Conservation (phyloP, 495 filamentous ascomycete genomes). For the Xylaria longipes region DNA sequence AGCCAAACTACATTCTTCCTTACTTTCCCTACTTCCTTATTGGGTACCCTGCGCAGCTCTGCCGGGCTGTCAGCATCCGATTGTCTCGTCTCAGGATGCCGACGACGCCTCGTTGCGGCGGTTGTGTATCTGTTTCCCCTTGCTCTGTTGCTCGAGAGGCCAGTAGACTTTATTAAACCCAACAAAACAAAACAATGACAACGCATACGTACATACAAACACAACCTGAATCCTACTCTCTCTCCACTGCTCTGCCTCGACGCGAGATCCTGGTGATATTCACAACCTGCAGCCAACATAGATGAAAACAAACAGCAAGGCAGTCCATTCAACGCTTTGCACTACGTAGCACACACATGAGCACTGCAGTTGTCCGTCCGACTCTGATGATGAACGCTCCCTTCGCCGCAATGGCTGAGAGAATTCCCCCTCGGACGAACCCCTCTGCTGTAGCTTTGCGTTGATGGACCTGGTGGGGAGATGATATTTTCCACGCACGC, state of each 20-base stretch:
- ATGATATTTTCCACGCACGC: conserved; percentile 22
- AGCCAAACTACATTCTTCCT: background rate
- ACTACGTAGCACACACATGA: background rate
- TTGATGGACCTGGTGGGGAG: background rate
- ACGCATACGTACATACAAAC: conserved; percentile 16
- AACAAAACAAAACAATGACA: conserved; percentile 20
- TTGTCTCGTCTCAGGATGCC: conserved; percentile 13
- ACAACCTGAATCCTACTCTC: background rate
- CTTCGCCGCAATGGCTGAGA: background rate
- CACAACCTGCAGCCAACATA: background rate
- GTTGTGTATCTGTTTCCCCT: background rate
- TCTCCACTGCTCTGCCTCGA: background rate
- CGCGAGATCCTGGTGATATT: conserved; percentile 12
- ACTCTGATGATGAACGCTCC: background rate
- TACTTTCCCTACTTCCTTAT: background rate
- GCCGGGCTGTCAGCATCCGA: conserved; percentile 13
- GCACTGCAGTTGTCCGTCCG: background rate
- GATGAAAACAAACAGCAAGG: conserved; percentile 8
- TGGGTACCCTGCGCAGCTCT: background rate
- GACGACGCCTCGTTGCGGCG: background rate
- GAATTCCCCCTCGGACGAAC: conserved; percentile 27
- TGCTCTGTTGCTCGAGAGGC: background rate
- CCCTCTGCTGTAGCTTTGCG: conserved; percentile 19
- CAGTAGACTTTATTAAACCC: background rate
- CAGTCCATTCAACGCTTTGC: conserved; percentile 2